Percentiles rank a stretch among this genome's conserved stretches.
These are phyloP conservation scores for Coriaria nepalensis DNA, from an alignment of 306 rosid genomes.

Conservation along the genomic window DNA sequence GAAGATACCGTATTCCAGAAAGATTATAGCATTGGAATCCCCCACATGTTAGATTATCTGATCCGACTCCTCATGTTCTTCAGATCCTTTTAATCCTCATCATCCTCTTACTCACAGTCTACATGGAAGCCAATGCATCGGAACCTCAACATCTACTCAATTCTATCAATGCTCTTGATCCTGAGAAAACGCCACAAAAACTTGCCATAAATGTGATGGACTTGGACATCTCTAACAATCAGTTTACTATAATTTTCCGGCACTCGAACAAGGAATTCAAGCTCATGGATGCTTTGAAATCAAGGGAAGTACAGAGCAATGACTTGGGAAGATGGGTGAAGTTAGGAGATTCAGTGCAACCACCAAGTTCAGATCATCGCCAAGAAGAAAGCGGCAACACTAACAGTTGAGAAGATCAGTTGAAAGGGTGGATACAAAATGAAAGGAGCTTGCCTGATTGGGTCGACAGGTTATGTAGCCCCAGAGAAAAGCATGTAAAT, in stretches of 20 bases:
- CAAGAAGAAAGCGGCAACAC: neutral
- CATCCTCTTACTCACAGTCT: constrained; percentile 3
- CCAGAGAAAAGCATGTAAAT: constrained; percentile 29
- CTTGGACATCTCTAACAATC: constrained; percentile 42
- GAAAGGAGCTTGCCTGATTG: constrained; percentile 15
- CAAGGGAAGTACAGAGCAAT: constrained; percentile 8
- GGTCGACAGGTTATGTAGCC: constrained; percentile 41
- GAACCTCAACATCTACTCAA: constrained; percentile 17
- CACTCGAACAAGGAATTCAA: constrained; percentile 13
- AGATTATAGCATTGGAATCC: too few species aligned
- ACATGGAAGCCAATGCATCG: constrained; percentile 11
- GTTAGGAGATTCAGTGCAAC: neutral
- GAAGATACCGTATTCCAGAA: too few species aligned
- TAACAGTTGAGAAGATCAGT: neutral
- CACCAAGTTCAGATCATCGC: neutral
- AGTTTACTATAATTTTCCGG: constrained; percentile 18
- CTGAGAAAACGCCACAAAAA: constrained; percentile 24
- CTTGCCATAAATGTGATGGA: constrained; percentile 33
- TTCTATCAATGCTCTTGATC: constrained; percentile 27
- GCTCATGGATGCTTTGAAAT: constrained; percentile 6
- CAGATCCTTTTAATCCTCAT: constrained; percentile 5
- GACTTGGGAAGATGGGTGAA: neutral
- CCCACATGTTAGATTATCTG: too few species aligned
- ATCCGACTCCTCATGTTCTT: neutral
- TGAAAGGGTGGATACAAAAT: neutral